Evolutionary conservation across 2,329 filamentous ascomycete species (phyloP).

Genomic region (Bisporella sp.): DNA sequence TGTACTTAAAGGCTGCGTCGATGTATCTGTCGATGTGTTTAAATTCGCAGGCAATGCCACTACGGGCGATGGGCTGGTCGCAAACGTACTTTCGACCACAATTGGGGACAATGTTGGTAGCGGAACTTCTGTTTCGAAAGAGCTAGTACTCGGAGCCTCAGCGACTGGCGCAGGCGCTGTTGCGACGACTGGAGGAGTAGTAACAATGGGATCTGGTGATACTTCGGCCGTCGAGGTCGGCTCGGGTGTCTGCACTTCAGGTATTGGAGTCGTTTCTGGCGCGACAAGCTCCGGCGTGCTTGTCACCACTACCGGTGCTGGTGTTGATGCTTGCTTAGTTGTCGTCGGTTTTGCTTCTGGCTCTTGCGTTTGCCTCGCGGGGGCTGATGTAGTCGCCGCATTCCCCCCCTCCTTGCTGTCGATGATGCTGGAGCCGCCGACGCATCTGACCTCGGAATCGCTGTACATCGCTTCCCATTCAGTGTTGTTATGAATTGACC

Average conservation of each 20-base stretch:
- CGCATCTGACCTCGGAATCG: slow-evolving; percentile 31
- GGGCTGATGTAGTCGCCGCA: slow-evolving; percentile 4
- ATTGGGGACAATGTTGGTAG: background rate
- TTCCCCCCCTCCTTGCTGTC: background rate
- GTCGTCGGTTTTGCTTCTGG: background rate
- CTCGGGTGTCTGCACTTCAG: too few species aligned
- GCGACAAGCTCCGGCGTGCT: too few species aligned
- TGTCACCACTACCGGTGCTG: background rate
- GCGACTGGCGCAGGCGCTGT: background rate
- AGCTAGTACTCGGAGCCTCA: background rate
- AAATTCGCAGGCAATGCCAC: background rate
- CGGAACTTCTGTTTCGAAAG: slow-evolving; percentile 1
- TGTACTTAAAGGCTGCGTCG: slow-evolving; percentile 1
- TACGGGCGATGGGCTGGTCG: background rate
- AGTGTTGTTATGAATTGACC: slow-evolving; percentile 44
- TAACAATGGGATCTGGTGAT: too few species aligned
- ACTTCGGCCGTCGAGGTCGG: too few species aligned
- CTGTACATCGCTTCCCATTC: slow-evolving; percentile 46
- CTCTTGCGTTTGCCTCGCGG: too few species aligned
- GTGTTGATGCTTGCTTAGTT: slow-evolving; percentile 4
- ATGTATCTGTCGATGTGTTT: background rate
- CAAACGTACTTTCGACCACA: slow-evolving; percentile 2
- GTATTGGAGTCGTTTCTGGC: too few species aligned
- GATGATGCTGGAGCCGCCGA: background rate
- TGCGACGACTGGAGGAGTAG: slow-evolving; percentile 3